These are phyloP conservation scores for Gorgonomyces haynaldii DNA, from an alignment of 192 early-diverging fungal genomes.

Conservation along the genomic window DNA sequence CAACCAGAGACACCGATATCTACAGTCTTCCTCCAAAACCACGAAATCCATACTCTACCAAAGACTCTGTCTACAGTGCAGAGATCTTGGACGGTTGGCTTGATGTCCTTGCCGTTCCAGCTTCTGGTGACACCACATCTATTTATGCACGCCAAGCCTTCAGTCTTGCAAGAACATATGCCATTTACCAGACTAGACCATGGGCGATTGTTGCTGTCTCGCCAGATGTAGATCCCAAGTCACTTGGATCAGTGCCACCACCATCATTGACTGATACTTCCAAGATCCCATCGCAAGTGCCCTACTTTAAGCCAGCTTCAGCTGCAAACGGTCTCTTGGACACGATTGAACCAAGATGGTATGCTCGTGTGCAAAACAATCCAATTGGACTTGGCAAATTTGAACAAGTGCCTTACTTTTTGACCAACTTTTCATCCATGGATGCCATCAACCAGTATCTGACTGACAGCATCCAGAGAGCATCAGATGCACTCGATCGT, in stretches of 20 bases:
- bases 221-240: conserved; percentile 1
- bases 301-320: conserved; percentile 11
- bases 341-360: conserved; percentile 24
- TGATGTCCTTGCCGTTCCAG: conserved; percentile 13
- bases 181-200: conserved; percentile 13
- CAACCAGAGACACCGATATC: background rate
- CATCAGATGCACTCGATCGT: too few species aligned
- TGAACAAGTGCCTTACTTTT: conserved; percentile 30
- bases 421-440: background rate
- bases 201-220: conserved; percentile 16
- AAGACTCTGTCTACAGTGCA: conserved; percentile 15
- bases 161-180: conserved; percentile 8
- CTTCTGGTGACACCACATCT: background rate
- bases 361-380: conserved; percentile 11
- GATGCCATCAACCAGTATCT: background rate
- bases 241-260: conserved; percentile 5
- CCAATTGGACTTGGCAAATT: conserved; percentile 10
- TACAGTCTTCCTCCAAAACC: conserved; percentile 9
- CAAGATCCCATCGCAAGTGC: too few species aligned
- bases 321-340: conserved; percentile 27
- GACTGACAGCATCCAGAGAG: background rate
- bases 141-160: background rate
- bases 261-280: background rate
- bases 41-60: conserved; percentile 14
- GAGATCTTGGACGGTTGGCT: conserved; percentile 20